Evolutionary conservation across 306 rosid genomes (phyloP), one percentile per base, ranked within the genome.

Genomic region (Coriaria nepalensis): DNA sequence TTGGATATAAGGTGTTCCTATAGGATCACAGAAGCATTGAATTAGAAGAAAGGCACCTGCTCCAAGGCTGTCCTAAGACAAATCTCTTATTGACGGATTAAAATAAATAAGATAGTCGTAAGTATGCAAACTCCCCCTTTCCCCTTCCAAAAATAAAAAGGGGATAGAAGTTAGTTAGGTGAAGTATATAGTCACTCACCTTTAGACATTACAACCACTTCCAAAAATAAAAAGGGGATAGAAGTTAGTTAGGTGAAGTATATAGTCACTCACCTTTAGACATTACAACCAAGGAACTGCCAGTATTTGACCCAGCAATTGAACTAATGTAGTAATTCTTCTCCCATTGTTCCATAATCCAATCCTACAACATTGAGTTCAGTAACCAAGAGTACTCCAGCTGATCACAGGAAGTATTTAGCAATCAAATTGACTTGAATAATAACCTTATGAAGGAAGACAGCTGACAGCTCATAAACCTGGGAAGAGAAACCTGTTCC

Each of bases 291-390:
- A 86, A 73, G 63, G 94, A 86, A 68, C 96, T 82, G 37, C 96
- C 96, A 57, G 82, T 86, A 45, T 67, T 50, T 32, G 86, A 90
- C 57, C 96, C 96, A 54, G 94, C 96, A 9, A 86, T 86, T 13
- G 96, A 79, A 75, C 96, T 86, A 56, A 86, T 86, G 40, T 86
- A 86, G 60, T 67, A 86, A 64, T 82, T 86, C 69, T 86, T 86
- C 65, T 86, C 96, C 96, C 96, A 86, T 43, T 86, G 96, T 43
- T 86, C 96, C 94, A 82, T 82, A 54, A 86, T 86, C 96, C 96
- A 86, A 64, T 86, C 96, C 96, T 86, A 79, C 29, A 20, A 20
- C 29, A 20, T 3, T 3, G 29, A 20, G 29, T 20, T 20, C 29
- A 20, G 29, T 20, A 20, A 20, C 2, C 40, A 53, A 57, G 50